Conservation (phyloP, 2,329 filamentous ascomycete species). For the Alternaria sp. region DNA sequence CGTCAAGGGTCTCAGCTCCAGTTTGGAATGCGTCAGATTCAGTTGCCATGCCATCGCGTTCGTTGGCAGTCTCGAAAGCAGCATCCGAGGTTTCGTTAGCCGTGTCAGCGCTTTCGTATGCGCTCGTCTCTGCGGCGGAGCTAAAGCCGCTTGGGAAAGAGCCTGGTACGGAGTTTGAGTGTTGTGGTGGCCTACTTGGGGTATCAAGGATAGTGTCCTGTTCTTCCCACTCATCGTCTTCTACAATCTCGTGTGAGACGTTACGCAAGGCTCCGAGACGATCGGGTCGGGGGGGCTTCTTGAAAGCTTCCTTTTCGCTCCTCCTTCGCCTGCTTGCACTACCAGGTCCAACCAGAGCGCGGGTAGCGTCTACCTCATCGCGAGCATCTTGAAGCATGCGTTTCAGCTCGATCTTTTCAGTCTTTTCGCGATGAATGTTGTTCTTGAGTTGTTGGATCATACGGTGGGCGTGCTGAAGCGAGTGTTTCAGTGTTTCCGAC, state of each 20-base stretch:
- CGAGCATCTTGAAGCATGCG: slow-evolving; percentile 94
- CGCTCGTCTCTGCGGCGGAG: slow-evolving; percentile 50
- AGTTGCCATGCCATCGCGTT: slow-evolving; percentile 71
- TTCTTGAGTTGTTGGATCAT: slow-evolving; percentile 96
- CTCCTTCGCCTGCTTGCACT: slow-evolving; percentile 65
- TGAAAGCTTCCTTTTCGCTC: slow-evolving; percentile 67
- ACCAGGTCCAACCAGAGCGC: slow-evolving; percentile 58
- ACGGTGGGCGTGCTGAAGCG: slow-evolving; percentile 89
- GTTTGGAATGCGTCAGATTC: slow-evolving; percentile 97
- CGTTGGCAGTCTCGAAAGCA: slow-evolving; percentile 77
- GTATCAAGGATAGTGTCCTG: slow-evolving; percentile 66
- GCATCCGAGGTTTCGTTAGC: slow-evolving; percentile 75
- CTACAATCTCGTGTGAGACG: slow-evolving; percentile 77
- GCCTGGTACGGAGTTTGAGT: slow-evolving; percentile 39
- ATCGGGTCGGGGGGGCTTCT: slow-evolving; percentile 77
- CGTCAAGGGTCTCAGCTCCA: slow-evolving; percentile 75
- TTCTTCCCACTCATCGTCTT: slow-evolving; percentile 87
- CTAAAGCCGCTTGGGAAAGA: slow-evolving; percentile 45
- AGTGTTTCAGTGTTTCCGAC: slow-evolving; percentile 93
- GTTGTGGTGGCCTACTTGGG: slow-evolving; percentile 58
- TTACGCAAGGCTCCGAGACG: slow-evolving; percentile 78
- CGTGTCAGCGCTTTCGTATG: slow-evolving; percentile 78
- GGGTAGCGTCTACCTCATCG: slow-evolving; percentile 82
- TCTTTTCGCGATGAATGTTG: slow-evolving; percentile 97
- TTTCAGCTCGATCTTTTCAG: slow-evolving; percentile 94